Evolutionary conservation across 768 basidiomycete genomes (phyloP), one percentile per base, ranked within the genome.

Genomic region (Suillus discolor): DNA sequence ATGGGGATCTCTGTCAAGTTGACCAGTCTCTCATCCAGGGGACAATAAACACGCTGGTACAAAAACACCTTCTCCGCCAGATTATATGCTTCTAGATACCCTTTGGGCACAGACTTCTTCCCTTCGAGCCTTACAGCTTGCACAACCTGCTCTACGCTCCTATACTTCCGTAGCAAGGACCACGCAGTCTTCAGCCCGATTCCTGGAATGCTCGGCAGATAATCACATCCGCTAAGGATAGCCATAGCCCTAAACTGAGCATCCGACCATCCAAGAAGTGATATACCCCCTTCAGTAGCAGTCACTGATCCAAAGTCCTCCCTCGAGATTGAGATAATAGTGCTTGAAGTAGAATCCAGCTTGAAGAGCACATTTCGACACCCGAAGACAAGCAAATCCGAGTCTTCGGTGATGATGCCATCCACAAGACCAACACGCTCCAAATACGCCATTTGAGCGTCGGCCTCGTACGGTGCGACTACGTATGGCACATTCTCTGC

Each of bases 391-490:
- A 99, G 89, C 36, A 99, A 83, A 77, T 99, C 97, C 0, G 96
- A 98, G 78, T 99, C 97, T 79, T 99, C 97, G 2, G 97, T 99
- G 70, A 99, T 85, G 75, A 99, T 90, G 3, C 89, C 97, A 74
- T 96, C 91, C 47, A 95, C 93, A 41, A 92, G 71, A 20, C 94
- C 94, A 51, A 81, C 76, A 59, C 86, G 87, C 73, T 99, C 97
- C 53, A 99, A 85, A 78, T 91, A 98, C 54, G 94, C 91, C 64
- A 99, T 85, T 76, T 99, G 97, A 1, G 97, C 95, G 72, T 99
- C 97, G 0, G 97, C 97, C 82, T 99, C 97, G 76, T 99, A 99
- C 0, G 97, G 97, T 5, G 97, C 97, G 20, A 99, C 97, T 45
- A 99, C 81, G 73, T 97, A 97, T 23, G 84, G 75, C 9, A 99